Evolutionary conservation across 2,329 filamentous ascomycete species (phyloP), one percentile per base, ranked within the genome.

Genomic region (Aspergillus awamori): DNA sequence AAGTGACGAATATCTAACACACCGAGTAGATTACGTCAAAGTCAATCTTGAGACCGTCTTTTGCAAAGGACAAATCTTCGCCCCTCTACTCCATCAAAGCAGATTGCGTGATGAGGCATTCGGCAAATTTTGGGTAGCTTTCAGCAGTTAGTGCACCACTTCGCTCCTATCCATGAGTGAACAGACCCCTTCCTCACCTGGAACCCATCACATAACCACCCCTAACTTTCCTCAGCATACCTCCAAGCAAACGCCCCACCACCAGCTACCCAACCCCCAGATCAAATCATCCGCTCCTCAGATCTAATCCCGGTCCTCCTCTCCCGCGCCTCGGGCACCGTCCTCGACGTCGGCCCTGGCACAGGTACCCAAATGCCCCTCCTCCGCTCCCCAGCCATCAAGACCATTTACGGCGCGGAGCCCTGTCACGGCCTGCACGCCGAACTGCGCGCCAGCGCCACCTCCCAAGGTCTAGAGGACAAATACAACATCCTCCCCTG

Each of bases 371-470:
- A 84, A 58, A 75, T 85, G 52, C 72, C 73, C 0, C 76, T 77
- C 49, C 83, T 86, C 62, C 71, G 76, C 57, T 72, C 73, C 6
- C 68, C 73, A 2, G 72, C 76, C 4, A 79, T 85, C 61, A 76
- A 65, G 8, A 73, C 75, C 13, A 79, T 86, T 47, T 86, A 85
- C 63, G 84, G 83, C 48, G 79, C 83, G 1, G 85, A 87, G 67
- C 85, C 85, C 0, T 82, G 81, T 43, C 60, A 67, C 4, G 76
- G 77, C 0, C 73, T 87, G 1, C 84, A 86, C 60, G 63, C 67
- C 0, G 73, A 77, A 2, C 72, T 87, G 4, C 68, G 76, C 20
- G 63, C 65, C 4, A 78, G 78, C n/a, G 77, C 81, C 4, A 61
- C 71, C 3, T 70, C 75, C 13, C 68, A 74, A 8, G 81, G 80